These are phyloP conservation scores for Serendipita sp. DNA, from an alignment of 768 basidiomycete genomes.

Conservation along the genomic window DNA sequence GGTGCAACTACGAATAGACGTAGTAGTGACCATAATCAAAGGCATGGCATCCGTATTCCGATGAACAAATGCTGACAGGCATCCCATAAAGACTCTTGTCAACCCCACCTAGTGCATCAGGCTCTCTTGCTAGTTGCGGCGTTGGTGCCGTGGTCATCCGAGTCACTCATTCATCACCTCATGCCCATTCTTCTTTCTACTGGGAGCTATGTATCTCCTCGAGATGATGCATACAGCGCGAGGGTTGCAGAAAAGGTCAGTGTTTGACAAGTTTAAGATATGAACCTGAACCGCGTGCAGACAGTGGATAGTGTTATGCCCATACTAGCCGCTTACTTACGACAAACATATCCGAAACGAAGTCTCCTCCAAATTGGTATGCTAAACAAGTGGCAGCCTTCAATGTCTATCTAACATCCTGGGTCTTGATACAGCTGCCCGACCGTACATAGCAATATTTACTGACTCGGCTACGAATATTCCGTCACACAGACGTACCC, in stretches of 20 bases:
- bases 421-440: slow-evolving; percentile 24
- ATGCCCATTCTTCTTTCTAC: slow-evolving; percentile 99
- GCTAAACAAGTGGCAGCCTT: not conserved
- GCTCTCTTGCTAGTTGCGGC: slow-evolving; percentile 76
- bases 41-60: slow-evolving; percentile 26
- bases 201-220: slow-evolving; percentile 95
- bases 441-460: slow-evolving; percentile 78
- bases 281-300: slow-evolving; percentile 22
- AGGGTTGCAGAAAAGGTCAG: slow-evolving; percentile 80
- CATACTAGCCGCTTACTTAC: slow-evolving; percentile 72
- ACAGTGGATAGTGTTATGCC: slow-evolving; percentile 90
- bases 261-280: not conserved
- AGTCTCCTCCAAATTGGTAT: slow-evolving; percentile 45
- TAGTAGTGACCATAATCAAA: slow-evolving; percentile 75
- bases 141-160: slow-evolving; percentile 68
- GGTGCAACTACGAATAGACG: slow-evolving; percentile 56
- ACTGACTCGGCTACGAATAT: slow-evolving; percentile 85
- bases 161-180: slow-evolving; percentile 81
- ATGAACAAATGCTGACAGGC: slow-evolving; percentile 1
- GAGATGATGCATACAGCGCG: slow-evolving; percentile 92
- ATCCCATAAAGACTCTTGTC: slow-evolving; percentile 47
- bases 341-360: slow-evolving; percentile 32
- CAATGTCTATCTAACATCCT: too few relatives aligned
- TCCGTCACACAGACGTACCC: slow-evolving; percentile 80
- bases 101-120: slow-evolving; percentile 90